These are phyloP conservation scores for Boletus speciosus DNA, from an alignment of 768 basidiomycete genomes.

Conservation along the genomic window DNA sequence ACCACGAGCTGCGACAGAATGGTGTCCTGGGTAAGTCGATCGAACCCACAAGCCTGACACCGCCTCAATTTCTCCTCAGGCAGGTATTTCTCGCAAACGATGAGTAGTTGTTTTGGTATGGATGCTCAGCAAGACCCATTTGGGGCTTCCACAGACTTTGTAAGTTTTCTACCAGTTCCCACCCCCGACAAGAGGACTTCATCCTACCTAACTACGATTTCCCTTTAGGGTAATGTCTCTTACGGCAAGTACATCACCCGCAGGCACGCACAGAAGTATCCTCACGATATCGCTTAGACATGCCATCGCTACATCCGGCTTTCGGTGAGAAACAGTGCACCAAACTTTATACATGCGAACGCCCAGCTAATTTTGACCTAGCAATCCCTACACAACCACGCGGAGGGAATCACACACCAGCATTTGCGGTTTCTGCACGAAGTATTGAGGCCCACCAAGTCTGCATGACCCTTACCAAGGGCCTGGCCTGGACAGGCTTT, in stretches of 20 bases:
- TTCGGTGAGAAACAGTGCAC: conserved; percentile 42
- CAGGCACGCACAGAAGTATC: conserved; percentile 5
- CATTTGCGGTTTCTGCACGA: conserved; percentile 58
- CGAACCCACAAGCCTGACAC: background rate
- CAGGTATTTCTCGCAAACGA: conserved; percentile 49
- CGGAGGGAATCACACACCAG: conserved; percentile 75
- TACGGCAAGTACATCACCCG: conserved; percentile 45
- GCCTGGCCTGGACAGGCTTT: conserved; percentile 59
- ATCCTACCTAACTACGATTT: conserved; percentile 9
- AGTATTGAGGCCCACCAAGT: conserved; percentile 60
- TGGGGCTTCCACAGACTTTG: conserved; percentile 75
- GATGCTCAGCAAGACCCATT: conserved; percentile 34
- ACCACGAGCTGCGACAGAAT: conserved; percentile 62
- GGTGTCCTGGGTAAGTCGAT: conserved; percentile 43
- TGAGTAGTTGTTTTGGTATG: conserved; percentile 44
- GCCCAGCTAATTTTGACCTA: conserved; percentile 30
- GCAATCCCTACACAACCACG: conserved; percentile 69
- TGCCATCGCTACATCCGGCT: conserved; percentile 63
- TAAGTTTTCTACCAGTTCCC: conserved; percentile 35
- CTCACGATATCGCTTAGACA: conserved; percentile 35
- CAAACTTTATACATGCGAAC: background rate
- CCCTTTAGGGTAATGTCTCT: conserved; percentile 65
- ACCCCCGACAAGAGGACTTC: background rate
- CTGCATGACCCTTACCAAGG: conserved; percentile 56
- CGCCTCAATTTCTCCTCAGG: conserved; percentile 35